Percentiles rank a stretch among this genome's conserved stretches.
These are phyloP conservation scores for Candida pini DNA, from an alignment of 805 yeast genomes.

Conservation along the genomic window DNA sequence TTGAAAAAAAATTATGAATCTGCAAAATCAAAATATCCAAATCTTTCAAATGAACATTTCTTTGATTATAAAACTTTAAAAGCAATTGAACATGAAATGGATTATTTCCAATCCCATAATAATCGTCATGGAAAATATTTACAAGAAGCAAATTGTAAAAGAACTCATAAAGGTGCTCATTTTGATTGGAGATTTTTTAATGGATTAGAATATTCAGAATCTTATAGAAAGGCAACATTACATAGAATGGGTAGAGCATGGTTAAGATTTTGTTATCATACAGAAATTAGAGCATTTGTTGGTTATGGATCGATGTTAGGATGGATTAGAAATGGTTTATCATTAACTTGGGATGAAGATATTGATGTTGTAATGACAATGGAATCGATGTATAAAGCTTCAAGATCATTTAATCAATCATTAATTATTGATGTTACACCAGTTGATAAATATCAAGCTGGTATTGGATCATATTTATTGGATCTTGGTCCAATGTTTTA, in stretches of 20 bases:
- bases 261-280: conserved; percentile 40
- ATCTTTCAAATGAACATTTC: conserved; percentile 4
- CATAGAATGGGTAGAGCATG: conserved; percentile 49
- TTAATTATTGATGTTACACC: conserved; percentile 36
- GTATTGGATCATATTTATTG: conserved; percentile 51
- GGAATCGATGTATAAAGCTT: conserved; percentile 38
- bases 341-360: conserved; percentile 65
- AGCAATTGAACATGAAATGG: conserved; percentile 13
- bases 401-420: conserved; percentile 43
- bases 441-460: conserved; percentile 32
- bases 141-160: conserved; percentile 29
- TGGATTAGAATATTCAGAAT: conserved; percentile 37
- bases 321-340: conserved; percentile 59
- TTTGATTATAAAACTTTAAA: conserved; percentile 17
- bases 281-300: conserved; percentile 51
- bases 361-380: conserved; percentile 61
- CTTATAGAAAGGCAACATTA: conserved; percentile 32
- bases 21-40: conserved; percentile 1
- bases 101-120: conserved; percentile 7
- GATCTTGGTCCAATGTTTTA: conserved; percentile 45
- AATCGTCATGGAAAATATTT: conserved; percentile 27
- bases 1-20: conserved; percentile 8
- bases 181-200: conserved; percentile 53
- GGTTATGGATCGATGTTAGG: conserved; percentile 63
- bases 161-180: conserved; percentile 30